A percentile compares a stretch with the other conserved stretches of the same genome.
Evolutionary conservation across 768 basidiomycete genomes (phyloP).

Genomic region (Tricholoma sp.): DNA sequence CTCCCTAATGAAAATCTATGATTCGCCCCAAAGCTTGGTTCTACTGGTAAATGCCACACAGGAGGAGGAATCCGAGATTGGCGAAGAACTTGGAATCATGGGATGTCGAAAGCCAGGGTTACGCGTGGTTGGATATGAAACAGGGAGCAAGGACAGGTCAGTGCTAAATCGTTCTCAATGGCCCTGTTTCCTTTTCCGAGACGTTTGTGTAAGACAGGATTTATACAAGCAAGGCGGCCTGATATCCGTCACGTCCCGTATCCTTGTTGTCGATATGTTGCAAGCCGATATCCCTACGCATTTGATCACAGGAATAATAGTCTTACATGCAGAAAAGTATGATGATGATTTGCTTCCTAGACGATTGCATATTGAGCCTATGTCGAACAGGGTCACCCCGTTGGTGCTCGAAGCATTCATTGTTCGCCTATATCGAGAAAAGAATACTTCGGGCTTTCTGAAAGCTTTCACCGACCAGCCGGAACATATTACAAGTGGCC

Average conservation of each 20-base stretch:
- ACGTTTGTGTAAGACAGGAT: constrained; percentile 50
- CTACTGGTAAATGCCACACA: constrained; percentile 78
- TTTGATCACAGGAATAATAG: constrained; percentile 83
- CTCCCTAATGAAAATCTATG: constrained; percentile 89
- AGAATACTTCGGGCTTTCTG: constrained; percentile 86
- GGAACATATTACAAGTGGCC: constrained; percentile 87
- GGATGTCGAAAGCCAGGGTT: constrained; percentile 86
- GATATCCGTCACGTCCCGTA: constrained; percentile 88
- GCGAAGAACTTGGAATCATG: constrained; percentile 89
- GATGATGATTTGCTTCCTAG: constrained; percentile 12
- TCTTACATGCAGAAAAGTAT: constrained; percentile 89
- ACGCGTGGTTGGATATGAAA: constrained; percentile 79
- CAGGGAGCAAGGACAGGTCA: constrained; percentile 72
- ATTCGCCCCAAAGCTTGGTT: constrained; percentile 77
- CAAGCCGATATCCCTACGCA: constrained; percentile 80
- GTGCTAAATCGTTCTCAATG: background rate
- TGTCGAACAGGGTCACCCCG: constrained; percentile 62
- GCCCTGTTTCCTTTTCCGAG: background rate
- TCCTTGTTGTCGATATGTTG: constrained; percentile 93
- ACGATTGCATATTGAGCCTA: background rate
- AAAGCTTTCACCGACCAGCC: constrained; percentile 98
- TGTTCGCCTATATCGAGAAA: constrained; percentile 83
- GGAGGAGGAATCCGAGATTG: constrained; percentile 88
- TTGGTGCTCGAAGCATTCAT: constrained; percentile 90
- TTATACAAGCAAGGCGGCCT: constrained; percentile 87